Base-by-base conservation (phyloP, 2,329 filamentous ascomycete genomes). In the Aspergillus aculeatinus region DNA sequence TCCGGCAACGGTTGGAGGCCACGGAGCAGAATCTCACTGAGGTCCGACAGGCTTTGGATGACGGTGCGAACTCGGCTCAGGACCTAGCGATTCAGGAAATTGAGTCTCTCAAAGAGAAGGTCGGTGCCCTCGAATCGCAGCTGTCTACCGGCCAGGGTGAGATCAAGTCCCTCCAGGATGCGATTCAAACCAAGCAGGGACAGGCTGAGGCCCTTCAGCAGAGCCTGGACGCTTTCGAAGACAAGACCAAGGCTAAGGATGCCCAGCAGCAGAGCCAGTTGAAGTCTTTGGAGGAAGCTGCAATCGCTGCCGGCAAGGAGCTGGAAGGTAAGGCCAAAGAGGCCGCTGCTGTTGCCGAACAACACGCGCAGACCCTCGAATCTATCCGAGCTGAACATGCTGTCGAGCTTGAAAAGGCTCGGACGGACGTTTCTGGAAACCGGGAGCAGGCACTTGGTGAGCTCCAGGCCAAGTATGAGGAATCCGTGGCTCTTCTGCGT, bases 171-270 rank as follows among this genome's bases (percentile, higher is more conserved):
- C 65, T 76, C 25, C 67, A 77, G 55, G 67, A 67, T 42, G 67
- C 73, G 49, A 67, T 78, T 29, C 70, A 74, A 27, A 66, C 60
- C 60, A 77, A 77, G 58, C 69, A 76, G 21, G 65, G 71, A 25
- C 71, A 77, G 60, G 74, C 74, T 1, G 72, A 74, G 48, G 68
- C 69, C 10, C 67, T 80, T 9, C 73, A 77, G 55, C 72, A 74
- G 50, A 76, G 69, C 19, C 63, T 80, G 48, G 65, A 71, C 52
- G 66, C 72, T 5, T 67, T 77, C 7, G 75, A 79, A 58, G 66
- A 67, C n/a, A 71, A 77, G 62, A 65, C 66, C 16, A 73, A 76
- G 62, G 66, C 69, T n/a, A 78, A 74, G 61, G 73, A 76, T 33
- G 69, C 68, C 19, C 68, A 76, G 49, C 68, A 77, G 51, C 72